These are phyloP conservation scores for Fomitopsis betulina DNA, from an alignment of 1,284 basidiomycete genomes.

Conservation along the genomic window DNA sequence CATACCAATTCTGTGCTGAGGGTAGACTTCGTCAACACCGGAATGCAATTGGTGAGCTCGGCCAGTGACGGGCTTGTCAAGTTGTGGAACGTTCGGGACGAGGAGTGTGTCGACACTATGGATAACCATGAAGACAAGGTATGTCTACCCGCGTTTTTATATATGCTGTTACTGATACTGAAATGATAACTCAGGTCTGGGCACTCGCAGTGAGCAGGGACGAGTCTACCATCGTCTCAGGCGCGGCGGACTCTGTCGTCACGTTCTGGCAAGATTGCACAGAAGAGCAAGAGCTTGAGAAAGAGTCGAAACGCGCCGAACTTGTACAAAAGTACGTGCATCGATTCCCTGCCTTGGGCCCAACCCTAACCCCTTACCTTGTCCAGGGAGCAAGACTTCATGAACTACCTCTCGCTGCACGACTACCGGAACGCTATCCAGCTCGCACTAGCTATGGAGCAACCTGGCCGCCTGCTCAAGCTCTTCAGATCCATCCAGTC, in stretches of 20 bases:
- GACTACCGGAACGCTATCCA: slow-evolving; percentile 92
- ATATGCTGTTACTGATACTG: background rate
- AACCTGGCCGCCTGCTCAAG: slow-evolving; percentile 83
- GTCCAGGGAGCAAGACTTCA: slow-evolving; percentile 89
- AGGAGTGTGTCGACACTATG: slow-evolving; percentile 84
- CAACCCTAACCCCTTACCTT: background rate
- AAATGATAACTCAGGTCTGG: slow-evolving; percentile 67
- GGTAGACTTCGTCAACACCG: slow-evolving; percentile 83
- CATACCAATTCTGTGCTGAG: slow-evolving; percentile 97
- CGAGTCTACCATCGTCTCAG: slow-evolving; percentile 82
- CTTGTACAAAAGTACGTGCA: slow-evolving; percentile 71
- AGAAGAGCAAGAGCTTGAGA: slow-evolving; percentile 71
- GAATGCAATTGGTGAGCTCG: slow-evolving; percentile 84
- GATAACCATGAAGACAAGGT: slow-evolving; percentile 98
- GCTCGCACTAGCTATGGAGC: slow-evolving; percentile 88
- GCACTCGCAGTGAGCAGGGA: slow-evolving; percentile 78
- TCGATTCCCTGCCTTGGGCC: slow-evolving; percentile 3
- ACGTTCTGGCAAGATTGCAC: slow-evolving; percentile 96
- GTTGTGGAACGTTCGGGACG: slow-evolving; percentile 89
- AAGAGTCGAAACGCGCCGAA: slow-evolving; percentile 65
- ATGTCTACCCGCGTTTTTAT: slow-evolving; percentile 17
- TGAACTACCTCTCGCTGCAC: slow-evolving; percentile 83
- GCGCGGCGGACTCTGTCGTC: slow-evolving; percentile 90
- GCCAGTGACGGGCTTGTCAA: slow-evolving; percentile 95
- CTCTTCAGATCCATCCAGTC: slow-evolving; percentile 70